These are phyloP conservation scores for Plantago lanceolata DNA, from an alignment of 305 asterid genomes.

Conservation along the genomic window DNA sequence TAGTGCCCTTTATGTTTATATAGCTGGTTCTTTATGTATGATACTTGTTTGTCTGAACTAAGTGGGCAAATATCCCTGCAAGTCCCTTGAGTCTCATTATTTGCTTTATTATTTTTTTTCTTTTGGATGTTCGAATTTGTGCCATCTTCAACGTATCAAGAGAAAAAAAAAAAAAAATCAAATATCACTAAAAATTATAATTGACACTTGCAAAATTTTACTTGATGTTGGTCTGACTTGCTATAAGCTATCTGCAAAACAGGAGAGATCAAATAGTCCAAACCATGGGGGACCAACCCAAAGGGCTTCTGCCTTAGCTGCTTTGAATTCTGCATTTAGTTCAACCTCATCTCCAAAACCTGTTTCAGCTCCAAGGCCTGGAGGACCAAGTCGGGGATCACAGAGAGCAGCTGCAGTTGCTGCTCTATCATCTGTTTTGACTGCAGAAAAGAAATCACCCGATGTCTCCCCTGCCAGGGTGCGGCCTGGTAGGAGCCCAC, in stretches of 20 bases:
- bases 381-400: constrained; percentile 44
- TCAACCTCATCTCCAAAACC: constrained; percentile 49
- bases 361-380: constrained; percentile 33
- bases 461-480: constrained; percentile 45
- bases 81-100: not conserved
- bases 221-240: constrained; percentile 21
- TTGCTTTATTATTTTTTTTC: not conserved
- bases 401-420: constrained; percentile 86
- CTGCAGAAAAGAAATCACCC: constrained; percentile 63
- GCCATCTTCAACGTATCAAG: too few relatives aligned
- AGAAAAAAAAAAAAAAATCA: too few relatives aligned
- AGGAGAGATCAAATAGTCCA: constrained; percentile 48
- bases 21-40: not conserved
- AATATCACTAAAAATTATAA: too few relatives aligned
- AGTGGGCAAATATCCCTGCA: not conserved
- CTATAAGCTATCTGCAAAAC: constrained; percentile 25
- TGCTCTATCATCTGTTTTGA: constrained; percentile 67
- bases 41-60: not conserved
- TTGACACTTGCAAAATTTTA: not conserved
- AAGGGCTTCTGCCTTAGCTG: constrained; percentile 83
- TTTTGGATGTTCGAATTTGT: not conserved
- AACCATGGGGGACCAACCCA: constrained; percentile 63
- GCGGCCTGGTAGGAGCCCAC: constrained; percentile 43
- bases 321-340: constrained; percentile 63
- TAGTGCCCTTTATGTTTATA: not conserved